Conservation (phyloP, 2,329 filamentous ascomycete genomes). For the Paecilomyces sp. region DNA sequence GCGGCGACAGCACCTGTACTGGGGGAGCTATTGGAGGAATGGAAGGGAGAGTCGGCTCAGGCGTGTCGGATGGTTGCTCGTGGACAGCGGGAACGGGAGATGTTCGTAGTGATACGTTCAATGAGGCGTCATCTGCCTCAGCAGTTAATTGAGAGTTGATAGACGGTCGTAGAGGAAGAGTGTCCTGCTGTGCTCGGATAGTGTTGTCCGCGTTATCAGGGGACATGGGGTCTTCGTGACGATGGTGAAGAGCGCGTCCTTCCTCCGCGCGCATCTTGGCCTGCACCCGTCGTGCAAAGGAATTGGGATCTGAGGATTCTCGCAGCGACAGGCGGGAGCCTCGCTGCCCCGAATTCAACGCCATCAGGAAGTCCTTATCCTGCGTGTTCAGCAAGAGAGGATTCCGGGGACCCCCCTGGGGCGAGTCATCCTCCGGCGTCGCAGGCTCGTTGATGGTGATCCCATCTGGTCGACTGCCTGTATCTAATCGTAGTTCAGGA, state of each 20-base stretch:
- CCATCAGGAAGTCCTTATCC: constrained; percentile 31
- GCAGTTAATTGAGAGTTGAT: constrained; percentile 16
- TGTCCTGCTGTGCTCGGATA: constrained; percentile 3
- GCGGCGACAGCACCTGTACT: constrained; percentile 10
- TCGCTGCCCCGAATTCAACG: constrained; percentile 17
- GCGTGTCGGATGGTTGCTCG: constrained; percentile 11
- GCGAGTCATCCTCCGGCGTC: constrained; percentile 6
- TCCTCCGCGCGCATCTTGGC: constrained; percentile 49
- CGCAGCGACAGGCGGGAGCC: constrained; percentile 34
- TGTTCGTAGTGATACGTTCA: constrained; percentile 19
- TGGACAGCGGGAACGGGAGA: constrained; percentile 16
- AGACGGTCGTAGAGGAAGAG: constrained; percentile 15
- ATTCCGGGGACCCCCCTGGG: constrained; percentile 14
- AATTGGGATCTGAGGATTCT: constrained; percentile 32
- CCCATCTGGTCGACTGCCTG: constrained; percentile 9
- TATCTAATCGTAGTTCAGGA: constrained; percentile 22
- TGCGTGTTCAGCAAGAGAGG: constrained; percentile 26
- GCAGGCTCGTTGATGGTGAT: constrained; percentile 9
- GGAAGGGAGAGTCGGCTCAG: constrained; percentile 18
- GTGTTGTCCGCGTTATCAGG: constrained; percentile 17
- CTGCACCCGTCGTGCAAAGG: constrained; percentile 41
- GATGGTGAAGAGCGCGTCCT: constrained; percentile 43
- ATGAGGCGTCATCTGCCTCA: constrained; percentile 15
- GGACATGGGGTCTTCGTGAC: constrained; percentile 24
- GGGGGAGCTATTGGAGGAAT: constrained; percentile 14